Evolutionary conservation across 768 basidiomycete genomes (phyloP), one percentile per base, ranked within the genome.

Genomic region (Lactarius vividus): DNA sequence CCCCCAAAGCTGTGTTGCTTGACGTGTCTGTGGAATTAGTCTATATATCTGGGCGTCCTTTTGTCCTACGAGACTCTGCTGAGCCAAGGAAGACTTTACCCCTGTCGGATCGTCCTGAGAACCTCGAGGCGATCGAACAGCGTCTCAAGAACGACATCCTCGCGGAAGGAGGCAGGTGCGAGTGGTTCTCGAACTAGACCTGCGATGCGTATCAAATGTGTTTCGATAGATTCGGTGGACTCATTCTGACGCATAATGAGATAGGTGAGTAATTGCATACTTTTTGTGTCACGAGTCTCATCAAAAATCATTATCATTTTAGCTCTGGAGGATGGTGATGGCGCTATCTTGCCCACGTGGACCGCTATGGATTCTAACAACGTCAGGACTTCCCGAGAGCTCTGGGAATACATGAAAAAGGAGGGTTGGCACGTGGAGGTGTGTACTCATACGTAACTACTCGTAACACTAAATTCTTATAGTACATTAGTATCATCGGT

Each of bases 381-480:
- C 68, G 92, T 98, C n/a, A 85, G 85, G 72, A 98, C 97, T 0
- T 88, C 90, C 9, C 80, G 85, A 57, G 95, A 98, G 74, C 80
- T 98, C 10, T 98, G 91, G 88, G 86, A 86, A 64, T 78, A 81
- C 57, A 86, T 95, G 84, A 88, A 85, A 70, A 75, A 76, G 11
- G 83, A 92, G 57, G 96, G 95, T 11, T 98, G 94, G 94, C 89
- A 87, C 71, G 89, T 98, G n/a, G 92, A 95, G 73, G 91, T 92
- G 67, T 18, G 85, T 79, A 23, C 11, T 57, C 10, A 20, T 40
- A 6, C 52, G 55, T 65, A 61, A 54, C 57, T 46, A 66, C 33
- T 42, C 61, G 68, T 58, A 35, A 39, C 31, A 5, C 29, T 35
- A 26, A 16, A 52, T 52, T 23, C 26, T 31, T 59, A 3, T 61